Conservation (phyloP, 306 rosid species). For the Prunus kanzakura region DNA sequence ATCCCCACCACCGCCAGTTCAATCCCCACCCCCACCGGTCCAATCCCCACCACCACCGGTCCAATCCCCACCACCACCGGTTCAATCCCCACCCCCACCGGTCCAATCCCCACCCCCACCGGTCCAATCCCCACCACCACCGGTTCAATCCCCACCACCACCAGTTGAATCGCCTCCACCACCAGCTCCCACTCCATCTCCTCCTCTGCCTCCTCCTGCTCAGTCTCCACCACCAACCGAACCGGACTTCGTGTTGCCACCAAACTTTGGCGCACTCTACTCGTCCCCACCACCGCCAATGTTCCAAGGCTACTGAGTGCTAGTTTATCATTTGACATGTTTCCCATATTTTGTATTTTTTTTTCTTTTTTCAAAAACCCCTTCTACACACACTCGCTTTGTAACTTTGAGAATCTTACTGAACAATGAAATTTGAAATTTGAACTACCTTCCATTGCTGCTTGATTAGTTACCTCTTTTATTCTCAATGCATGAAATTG, state of each 20-base stretch:
- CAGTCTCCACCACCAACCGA: neutral
- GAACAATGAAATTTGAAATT: neutral
- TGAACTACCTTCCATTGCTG: neutral
- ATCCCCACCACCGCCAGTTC: neutral
- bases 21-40: neutral
- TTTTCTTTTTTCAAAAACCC: neutral
- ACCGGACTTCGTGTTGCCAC: slow-evolving; percentile 38
- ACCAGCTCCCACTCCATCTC: neutral
- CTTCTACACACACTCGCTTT: neutral
- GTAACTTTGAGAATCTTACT: neutral
- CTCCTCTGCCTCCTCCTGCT: neutral
- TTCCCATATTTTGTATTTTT: neutral
- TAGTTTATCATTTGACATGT: neutral
- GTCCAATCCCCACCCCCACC: neutral
- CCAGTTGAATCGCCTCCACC: slow-evolving; percentile 1
- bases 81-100: neutral
- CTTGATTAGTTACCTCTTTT: neutral
- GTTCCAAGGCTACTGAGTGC: slow-evolving; percentile 45
- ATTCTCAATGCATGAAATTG: no score
- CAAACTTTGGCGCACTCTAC: slow-evolving; percentile 42
- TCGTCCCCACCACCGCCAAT: slow-evolving; percentile 70
- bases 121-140: neutral
- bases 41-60: neutral
- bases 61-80: neutral
- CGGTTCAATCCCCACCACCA: neutral